Conservation (phyloP, 495 filamentous ascomycete species). For the Eremomyces bilateralis region DNA sequence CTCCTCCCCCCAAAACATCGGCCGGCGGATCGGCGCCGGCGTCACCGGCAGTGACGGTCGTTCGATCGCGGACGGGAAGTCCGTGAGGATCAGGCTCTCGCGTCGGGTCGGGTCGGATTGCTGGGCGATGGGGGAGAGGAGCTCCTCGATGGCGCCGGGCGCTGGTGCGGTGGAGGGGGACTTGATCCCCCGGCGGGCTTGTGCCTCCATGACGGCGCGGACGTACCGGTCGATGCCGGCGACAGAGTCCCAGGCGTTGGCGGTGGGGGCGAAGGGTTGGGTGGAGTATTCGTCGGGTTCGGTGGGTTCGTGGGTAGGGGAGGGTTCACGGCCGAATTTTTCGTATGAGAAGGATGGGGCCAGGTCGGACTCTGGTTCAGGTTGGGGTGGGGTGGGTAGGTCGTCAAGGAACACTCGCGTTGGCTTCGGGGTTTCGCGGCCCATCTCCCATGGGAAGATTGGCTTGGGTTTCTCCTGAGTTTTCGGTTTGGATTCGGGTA, state of each 20-base stretch:
- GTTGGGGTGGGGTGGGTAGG: slow-evolving; percentile 11
- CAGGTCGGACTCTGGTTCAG: too few species aligned
- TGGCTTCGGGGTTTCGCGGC: slow-evolving; percentile 30
- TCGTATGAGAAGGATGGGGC: too few species aligned
- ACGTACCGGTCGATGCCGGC: slow-evolving; percentile 2
- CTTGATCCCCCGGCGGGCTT: slow-evolving; percentile 3
- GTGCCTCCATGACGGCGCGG: neutral
- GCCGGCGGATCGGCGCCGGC: slow-evolving; percentile 48
- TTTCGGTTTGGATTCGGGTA: slow-evolving; percentile 36
- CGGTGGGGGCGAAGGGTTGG: neutral
- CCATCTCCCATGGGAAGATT: slow-evolving; percentile 72
- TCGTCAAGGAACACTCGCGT: slow-evolving; percentile 54
- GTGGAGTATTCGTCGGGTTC: neutral
- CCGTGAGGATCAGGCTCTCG: slow-evolving; percentile 45
- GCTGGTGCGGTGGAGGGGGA: neutral
- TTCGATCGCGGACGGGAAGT: slow-evolving; percentile 69
- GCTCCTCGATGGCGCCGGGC: neutral
- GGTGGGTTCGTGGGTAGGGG: too few species aligned
- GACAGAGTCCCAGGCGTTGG: slow-evolving; percentile 1
- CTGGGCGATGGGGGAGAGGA: slow-evolving; percentile 10
- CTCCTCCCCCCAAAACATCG: slow-evolving; percentile 29
- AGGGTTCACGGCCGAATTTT: too few species aligned
- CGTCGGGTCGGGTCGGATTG: slow-evolving; percentile 13
- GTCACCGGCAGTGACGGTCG: slow-evolving; percentile 82
- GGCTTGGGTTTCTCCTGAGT: slow-evolving; percentile 32